phyloP scores from a whole-genome alignment of 139 green algal species.

The Choricystis sp. region DNA sequence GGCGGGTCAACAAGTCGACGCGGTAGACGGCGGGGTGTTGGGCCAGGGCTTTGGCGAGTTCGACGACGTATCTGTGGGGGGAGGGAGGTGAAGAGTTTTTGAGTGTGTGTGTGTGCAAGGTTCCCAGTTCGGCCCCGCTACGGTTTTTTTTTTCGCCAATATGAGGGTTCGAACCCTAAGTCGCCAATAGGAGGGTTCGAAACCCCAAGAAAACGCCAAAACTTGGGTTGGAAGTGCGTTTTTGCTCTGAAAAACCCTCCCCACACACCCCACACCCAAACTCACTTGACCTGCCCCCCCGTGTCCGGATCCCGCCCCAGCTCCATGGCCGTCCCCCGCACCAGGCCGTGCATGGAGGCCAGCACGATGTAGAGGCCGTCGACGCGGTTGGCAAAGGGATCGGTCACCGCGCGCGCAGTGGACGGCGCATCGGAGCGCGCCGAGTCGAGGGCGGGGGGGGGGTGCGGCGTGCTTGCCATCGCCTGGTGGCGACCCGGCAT shows the following conservation, averaged over 20 bases:
- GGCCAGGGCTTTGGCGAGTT: slow-evolving; percentile 71
- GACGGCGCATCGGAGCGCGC: neutral
- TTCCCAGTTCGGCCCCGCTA: too few relatives aligned
- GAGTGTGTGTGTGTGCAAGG: too few relatives aligned
- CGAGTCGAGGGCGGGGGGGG: neutral
- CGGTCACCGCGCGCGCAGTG: neutral
- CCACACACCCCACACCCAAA: too few relatives aligned
- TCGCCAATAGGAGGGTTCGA: too few relatives aligned
- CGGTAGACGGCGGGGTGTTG: slow-evolving; percentile 71
- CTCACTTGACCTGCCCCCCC: slow-evolving; percentile 66
- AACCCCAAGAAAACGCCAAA: too few relatives aligned
- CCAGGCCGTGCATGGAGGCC: slow-evolving; percentile 76
- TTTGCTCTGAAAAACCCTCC: too few relatives aligned
- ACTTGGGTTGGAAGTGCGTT: too few relatives aligned
- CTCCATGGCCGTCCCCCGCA: slow-evolving; percentile 81
- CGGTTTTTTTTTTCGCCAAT: too few relatives aligned
- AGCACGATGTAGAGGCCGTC: slow-evolving; percentile 70
- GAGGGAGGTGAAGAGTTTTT: too few relatives aligned
- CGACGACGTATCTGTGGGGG: slow-evolving; percentile 97
- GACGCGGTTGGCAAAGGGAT: slow-evolving; percentile 8
- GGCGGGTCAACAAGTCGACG: slow-evolving; percentile 86
- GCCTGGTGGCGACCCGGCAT: neutral
- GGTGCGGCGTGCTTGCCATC: neutral
- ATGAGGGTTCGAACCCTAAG: too few relatives aligned
- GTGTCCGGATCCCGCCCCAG: slow-evolving; percentile 83